phyloP scores from a whole-genome alignment of 2,329 filamentous ascomycete species.

The Atkinsonella texensis region DNA sequence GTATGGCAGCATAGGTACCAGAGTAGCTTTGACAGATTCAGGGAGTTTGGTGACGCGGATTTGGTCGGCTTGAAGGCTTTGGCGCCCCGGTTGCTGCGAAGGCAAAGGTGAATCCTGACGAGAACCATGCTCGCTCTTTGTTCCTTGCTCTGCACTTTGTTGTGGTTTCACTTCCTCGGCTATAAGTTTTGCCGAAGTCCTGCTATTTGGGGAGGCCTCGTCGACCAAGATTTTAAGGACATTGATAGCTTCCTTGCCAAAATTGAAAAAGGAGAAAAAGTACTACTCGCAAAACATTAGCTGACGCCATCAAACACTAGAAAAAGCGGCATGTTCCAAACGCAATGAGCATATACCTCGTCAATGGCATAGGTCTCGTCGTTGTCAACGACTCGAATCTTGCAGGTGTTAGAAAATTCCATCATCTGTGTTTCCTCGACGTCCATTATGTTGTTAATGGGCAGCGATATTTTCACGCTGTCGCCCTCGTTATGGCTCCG shows the following conservation, averaged over 20 bases:
- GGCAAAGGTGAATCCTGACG: slow-evolving; percentile 2
- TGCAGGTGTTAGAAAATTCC: slow-evolving; percentile 87
- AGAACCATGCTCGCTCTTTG: not conserved
- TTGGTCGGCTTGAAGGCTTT: slow-evolving; percentile 16
- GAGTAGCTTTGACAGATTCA: slow-evolving; percentile 49
- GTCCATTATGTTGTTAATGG: slow-evolving; percentile 79
- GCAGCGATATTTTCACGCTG: slow-evolving; percentile 89
- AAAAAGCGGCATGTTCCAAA: slow-evolving; percentile 9
- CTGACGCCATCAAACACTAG: not conserved
- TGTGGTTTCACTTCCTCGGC: slow-evolving; percentile 8
- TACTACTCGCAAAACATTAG: slow-evolving; percentile 41
- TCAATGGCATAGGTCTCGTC: slow-evolving; percentile 93
- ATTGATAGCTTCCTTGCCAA: slow-evolving; percentile 70
- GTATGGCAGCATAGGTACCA: slow-evolving; percentile 38
- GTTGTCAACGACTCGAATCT: slow-evolving; percentile 83
- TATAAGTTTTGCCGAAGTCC: slow-evolving; percentile 13
- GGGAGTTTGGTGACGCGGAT: slow-evolving; percentile 31
- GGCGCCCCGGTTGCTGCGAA: slow-evolving; percentile 10
- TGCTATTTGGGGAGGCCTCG: slow-evolving; percentile 38
- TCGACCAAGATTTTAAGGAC: slow-evolving; percentile 64
- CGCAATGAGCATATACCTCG: slow-evolving; percentile 44
- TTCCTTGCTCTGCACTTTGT: not conserved
- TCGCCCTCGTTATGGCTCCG: slow-evolving; percentile 92
- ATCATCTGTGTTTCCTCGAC: slow-evolving; percentile 86
- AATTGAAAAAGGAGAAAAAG: slow-evolving; percentile 91